Percentiles rank a stretch among this genome's conserved stretches.
phyloP scores from a whole-genome alignment of 2,329 filamentous ascomycete species.

The Fusarium hainanense region DNA sequence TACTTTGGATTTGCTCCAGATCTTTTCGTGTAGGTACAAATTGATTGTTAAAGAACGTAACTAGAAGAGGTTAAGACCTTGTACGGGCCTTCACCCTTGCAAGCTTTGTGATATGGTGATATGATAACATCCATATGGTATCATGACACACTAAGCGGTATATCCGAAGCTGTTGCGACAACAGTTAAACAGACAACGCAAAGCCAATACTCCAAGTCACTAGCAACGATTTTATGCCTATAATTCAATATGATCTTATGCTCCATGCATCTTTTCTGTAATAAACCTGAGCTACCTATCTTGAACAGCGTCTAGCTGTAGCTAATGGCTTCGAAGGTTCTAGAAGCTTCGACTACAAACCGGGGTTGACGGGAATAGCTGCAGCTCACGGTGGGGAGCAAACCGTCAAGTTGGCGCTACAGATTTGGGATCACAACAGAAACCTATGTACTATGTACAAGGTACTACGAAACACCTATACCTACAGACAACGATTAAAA shows the following conservation, averaged over 20 bases:
- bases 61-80: neutral
- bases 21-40: neutral
- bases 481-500: neutral
- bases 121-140: neutral
- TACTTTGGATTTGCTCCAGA: neutral
- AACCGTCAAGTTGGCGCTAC: constrained; percentile 13
- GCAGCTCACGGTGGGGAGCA: constrained; percentile 15
- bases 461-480: neutral
- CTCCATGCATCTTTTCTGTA: neutral
- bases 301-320: neutral
- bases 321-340: constrained; percentile 39
- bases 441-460: constrained; percentile 3
- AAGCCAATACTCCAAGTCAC: neutral
- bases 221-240: neutral
- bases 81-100: neutral
- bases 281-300: neutral
- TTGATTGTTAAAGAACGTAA: neutral
- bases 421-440: constrained; percentile 7
- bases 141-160: neutral
- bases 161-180: neutral
- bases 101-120: neutral
- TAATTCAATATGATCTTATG: neutral
- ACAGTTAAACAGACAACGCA: neutral
- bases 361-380: constrained; percentile 29
- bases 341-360: constrained; percentile 43